These are phyloP conservation scores for Neurospora sp. DNA, from an alignment of 495 filamentous ascomycete genomes.

Conservation along the genomic window DNA sequence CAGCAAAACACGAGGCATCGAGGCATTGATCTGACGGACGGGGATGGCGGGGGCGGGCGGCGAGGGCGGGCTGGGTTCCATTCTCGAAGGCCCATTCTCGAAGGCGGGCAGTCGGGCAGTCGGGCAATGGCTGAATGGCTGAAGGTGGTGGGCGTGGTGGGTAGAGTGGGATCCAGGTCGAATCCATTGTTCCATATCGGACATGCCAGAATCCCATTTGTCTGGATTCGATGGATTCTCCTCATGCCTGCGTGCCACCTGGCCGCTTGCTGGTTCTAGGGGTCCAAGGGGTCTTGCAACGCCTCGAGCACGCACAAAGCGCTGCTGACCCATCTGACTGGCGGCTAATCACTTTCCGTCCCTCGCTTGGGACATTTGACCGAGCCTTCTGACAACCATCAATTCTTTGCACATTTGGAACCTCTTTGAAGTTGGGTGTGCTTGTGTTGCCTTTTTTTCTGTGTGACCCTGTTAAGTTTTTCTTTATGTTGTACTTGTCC, in stretches of 20 bases:
- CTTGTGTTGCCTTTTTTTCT: neutral
- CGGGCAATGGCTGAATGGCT: neutral
- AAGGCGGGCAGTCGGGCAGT: neutral
- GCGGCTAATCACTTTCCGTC: neutral
- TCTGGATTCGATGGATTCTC: neutral
- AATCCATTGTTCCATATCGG: neutral
- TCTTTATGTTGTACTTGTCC: neutral
- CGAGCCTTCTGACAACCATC: neutral
- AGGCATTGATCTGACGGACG: neutral
- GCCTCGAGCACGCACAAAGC: neutral
- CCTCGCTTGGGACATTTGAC: neutral
- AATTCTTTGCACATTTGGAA: neutral
- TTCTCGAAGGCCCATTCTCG: neutral
- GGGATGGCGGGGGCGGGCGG: neutral
- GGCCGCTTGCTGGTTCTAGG: neutral
- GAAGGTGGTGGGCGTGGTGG: neutral
- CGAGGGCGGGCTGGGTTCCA: neutral
- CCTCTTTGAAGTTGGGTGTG: neutral
- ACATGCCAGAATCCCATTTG: neutral
- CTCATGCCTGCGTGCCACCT: neutral
- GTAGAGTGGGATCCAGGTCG: neutral
- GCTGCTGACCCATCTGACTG: neutral
- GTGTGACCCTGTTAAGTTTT: neutral
- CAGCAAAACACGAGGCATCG: neutral
- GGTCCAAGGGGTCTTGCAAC: neutral